Conservation (phyloP, 2,329 filamentous ascomycete species). For the Helicocarpus griseus region DNA sequence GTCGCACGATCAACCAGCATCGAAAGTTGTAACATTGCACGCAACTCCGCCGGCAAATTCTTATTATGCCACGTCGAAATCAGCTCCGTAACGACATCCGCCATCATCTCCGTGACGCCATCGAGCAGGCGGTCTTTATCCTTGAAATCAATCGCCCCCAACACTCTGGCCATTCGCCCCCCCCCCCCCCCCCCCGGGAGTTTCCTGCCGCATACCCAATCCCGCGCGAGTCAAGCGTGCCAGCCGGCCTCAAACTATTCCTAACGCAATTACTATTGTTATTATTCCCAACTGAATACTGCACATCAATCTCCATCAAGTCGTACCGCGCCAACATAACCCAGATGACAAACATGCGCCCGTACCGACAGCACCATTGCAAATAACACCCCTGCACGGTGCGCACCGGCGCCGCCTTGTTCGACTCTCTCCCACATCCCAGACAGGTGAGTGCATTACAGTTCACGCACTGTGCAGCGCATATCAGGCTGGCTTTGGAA, state of each 20-base stretch:
- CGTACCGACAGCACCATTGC: slow-evolving; percentile 27
- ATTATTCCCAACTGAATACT: not conserved
- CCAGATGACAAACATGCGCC: slow-evolving; percentile 27
- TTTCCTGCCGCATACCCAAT: slow-evolving; percentile 10
- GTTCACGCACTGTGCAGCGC: slow-evolving; percentile 6
- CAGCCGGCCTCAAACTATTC: not conserved
- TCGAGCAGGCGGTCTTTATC: slow-evolving; percentile 13
- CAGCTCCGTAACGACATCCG: slow-evolving; percentile 17
- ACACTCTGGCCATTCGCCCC: no score
- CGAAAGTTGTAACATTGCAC: slow-evolving; percentile 26
- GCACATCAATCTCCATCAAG: slow-evolving; percentile 12
- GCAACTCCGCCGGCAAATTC: slow-evolving; percentile 21
- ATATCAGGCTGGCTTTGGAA: slow-evolving; percentile 3
- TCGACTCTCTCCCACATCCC: slow-evolving; percentile 8
- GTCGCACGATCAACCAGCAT: slow-evolving; percentile 28
- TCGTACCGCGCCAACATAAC: slow-evolving; percentile 30
- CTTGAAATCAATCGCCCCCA: slow-evolving; percentile 5
- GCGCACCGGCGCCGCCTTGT: not conserved
- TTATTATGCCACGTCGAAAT: slow-evolving; percentile 7
- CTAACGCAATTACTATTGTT: slow-evolving; percentile 5
- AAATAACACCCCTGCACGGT: slow-evolving; percentile 7
- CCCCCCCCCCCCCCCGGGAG: no score
- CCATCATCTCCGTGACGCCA: slow-evolving; percentile 14
- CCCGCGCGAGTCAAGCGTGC: slow-evolving; percentile 8
- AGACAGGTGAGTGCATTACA: slow-evolving; percentile 10